Percentiles rank a stretch among this genome's conserved stretches.
phyloP scores from a whole-genome alignment of 495 filamentous ascomycete species.

The Talaromyces ruber region DNA sequence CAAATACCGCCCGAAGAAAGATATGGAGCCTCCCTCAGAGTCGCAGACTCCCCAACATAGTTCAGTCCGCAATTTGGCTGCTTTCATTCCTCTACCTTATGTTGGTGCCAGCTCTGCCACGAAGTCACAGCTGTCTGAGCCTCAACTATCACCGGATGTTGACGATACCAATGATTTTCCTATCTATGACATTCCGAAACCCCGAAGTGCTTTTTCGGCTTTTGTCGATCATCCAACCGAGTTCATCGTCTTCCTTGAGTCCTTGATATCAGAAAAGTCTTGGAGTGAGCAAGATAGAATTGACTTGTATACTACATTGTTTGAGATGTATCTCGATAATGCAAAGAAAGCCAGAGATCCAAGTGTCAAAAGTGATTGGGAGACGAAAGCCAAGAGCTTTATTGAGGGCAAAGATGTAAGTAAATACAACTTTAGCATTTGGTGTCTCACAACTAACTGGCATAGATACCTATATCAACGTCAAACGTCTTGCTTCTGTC shows the following conservation, averaged over 20 bases:
- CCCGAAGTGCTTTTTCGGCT: conserved; percentile 87
- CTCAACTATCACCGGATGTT: conserved; percentile 18
- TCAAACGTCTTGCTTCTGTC: conserved; percentile 91
- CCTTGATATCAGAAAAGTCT: conserved; percentile 58
- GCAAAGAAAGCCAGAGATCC: conserved; percentile 63
- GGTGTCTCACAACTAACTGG: conserved; percentile 11
- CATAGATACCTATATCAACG: conserved; percentile 75
- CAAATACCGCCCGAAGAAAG: conserved; percentile 63
- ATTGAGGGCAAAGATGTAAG: conserved; percentile 67
- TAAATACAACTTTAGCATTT: not conserved
- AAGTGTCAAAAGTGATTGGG: conserved; percentile 69
- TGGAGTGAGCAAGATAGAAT: conserved; percentile 62
- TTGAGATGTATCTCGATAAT: conserved; percentile 95
- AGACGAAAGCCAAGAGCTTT: conserved; percentile 75
- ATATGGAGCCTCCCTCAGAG: conserved; percentile 43
- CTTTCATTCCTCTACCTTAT: conserved; percentile 77
- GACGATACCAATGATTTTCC: conserved; percentile 12
- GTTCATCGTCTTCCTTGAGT: conserved; percentile 87
- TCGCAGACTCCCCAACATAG: conserved; percentile 50
- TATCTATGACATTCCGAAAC: conserved; percentile 53
- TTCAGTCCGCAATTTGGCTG: conserved; percentile 74
- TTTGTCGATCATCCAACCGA: conserved; percentile 91
- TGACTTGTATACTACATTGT: conserved; percentile 90
- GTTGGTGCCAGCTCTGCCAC: conserved; percentile 53
- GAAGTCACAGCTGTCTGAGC: conserved; percentile 27